Percentiles rank a stretch among this genome's conserved stretches.
phyloP scores from a whole-genome alignment of 257 asterid species.

The Cinchona pubescens region DNA sequence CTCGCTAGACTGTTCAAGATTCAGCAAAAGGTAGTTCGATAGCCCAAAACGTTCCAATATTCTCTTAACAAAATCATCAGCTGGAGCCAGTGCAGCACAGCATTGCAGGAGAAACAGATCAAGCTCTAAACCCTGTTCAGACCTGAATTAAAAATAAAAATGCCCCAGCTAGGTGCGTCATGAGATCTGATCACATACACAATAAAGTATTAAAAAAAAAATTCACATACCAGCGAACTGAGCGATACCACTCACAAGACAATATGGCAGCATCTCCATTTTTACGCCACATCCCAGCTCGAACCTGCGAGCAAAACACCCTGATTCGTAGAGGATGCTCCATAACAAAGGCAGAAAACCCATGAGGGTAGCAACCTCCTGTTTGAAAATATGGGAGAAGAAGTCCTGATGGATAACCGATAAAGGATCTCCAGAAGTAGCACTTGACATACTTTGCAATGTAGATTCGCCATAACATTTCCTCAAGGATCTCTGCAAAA shows the following conservation, averaged over 20 bases:
- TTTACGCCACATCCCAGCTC: constrained; percentile 97
- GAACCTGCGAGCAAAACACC: constrained; percentile 95
- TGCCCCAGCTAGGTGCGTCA: not conserved
- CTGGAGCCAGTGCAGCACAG: constrained; percentile 96
- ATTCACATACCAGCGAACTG: constrained; percentile 78
- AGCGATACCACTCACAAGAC: constrained; percentile 85
- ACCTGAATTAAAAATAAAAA: constrained; percentile 46
- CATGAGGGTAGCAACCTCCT: constrained; percentile 82
- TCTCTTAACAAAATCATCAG: constrained; percentile 76
- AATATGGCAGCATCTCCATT: constrained; percentile 83
- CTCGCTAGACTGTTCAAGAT: constrained; percentile 85
- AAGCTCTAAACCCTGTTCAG: constrained; percentile 88
- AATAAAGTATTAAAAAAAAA: constrained; percentile 15
- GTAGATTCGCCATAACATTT: constrained; percentile 70
- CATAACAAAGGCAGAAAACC: constrained; percentile 88
- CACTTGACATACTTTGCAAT: constrained; percentile 24
- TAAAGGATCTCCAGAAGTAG: constrained; percentile 39
- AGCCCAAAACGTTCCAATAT: constrained; percentile 91
- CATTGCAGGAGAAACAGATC: constrained; percentile 96
- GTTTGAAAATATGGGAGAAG: constrained; percentile 67
- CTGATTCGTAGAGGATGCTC: constrained; percentile 93
- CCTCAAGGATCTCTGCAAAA: constrained; percentile 68
- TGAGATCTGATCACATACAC: not conserved
- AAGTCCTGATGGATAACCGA: constrained; percentile 45
- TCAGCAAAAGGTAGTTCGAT: constrained; percentile 60